phyloP scores from a whole-genome alignment of 179 eudicot species.

The Beta corolliflora region DNA sequence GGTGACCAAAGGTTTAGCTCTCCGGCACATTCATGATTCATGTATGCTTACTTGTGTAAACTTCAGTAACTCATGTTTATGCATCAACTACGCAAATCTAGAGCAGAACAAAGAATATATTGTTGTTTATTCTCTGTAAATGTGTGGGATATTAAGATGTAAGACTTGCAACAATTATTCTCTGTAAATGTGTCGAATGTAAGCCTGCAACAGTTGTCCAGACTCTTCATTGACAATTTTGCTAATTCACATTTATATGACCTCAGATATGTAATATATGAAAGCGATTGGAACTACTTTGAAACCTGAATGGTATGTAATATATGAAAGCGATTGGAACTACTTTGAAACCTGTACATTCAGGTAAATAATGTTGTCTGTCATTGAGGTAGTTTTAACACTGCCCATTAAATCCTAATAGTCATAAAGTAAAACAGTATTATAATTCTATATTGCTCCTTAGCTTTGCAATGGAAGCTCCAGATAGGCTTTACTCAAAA shows the following conservation, averaged over 20 bases:
- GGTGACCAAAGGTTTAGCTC: constrained; percentile 45
- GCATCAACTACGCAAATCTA: too few relatives aligned
- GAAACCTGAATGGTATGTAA: too few relatives aligned
- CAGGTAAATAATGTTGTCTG: not conserved
- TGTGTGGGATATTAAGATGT: constrained; percentile 5
- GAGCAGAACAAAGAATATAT: constrained; percentile 1
- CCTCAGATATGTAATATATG: not conserved
- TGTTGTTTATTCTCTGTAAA: constrained; percentile 11
- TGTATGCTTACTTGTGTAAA: constrained; percentile 14
- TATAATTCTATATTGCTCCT: not conserved
- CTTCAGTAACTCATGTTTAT: not conserved
- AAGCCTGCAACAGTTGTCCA: not conserved
- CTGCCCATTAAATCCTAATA: not conserved
- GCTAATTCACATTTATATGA: not conserved
- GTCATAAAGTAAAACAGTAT: constrained; percentile 3
- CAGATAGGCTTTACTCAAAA: not conserved
- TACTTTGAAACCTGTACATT: constrained; percentile 15
- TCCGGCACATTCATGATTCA: constrained; percentile 28
- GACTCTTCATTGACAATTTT: not conserved
- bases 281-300: constrained; percentile 11
- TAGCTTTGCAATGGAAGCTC: not conserved
- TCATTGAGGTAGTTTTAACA: not conserved
- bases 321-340: constrained; percentile 5
- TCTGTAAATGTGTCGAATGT: constrained; percentile 20
- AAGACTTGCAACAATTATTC: not conserved